Percentiles rank a stretch among this genome's conserved stretches.
These are phyloP conservation scores for Russula virescens DNA, from an alignment of 768 basidiomycete species.

Conservation along the genomic window DNA sequence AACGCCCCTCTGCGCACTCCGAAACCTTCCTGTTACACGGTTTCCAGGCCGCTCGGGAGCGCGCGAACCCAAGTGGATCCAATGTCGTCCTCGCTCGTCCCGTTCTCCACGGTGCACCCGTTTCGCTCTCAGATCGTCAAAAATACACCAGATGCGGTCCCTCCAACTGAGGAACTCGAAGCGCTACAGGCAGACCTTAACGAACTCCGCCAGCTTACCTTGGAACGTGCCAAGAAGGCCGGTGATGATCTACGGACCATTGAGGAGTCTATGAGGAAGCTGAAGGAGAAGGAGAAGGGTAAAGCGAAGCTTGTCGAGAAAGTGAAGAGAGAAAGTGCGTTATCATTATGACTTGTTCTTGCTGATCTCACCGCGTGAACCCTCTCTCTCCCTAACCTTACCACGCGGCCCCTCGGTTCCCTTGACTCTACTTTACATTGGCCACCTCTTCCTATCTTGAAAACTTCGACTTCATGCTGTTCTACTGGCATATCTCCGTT, in stretches of 20 bases:
- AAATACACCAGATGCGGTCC: constrained; percentile 58
- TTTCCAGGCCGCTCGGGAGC: constrained; percentile 11
- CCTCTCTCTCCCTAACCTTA: constrained; percentile 15
- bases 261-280: constrained; percentile 67
- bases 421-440: neutral
- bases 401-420: constrained; percentile 13
- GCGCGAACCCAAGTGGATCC: constrained; percentile 11
- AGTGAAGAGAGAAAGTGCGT: constrained; percentile 72
- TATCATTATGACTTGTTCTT: constrained; percentile 20
- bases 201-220: constrained; percentile 44
- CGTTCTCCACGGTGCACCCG: constrained; percentile 43
- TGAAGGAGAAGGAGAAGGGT: constrained; percentile 71
- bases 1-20: neutral
- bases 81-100: constrained; percentile 60
- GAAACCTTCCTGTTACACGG: constrained; percentile 1
- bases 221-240: constrained; percentile 68
- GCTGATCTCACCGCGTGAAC: constrained; percentile 18
- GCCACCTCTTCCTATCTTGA: neutral
- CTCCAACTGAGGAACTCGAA: constrained; percentile 68
- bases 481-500: neutral
- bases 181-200: constrained; percentile 56
- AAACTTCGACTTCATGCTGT: neutral
- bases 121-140: constrained; percentile 59
- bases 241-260: constrained; percentile 68
- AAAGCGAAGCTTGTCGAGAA: constrained; percentile 68